These are phyloP conservation scores for Trichothecium sympodiale DNA, from an alignment of 2,329 filamentous ascomycete species.

Conservation along the genomic window DNA sequence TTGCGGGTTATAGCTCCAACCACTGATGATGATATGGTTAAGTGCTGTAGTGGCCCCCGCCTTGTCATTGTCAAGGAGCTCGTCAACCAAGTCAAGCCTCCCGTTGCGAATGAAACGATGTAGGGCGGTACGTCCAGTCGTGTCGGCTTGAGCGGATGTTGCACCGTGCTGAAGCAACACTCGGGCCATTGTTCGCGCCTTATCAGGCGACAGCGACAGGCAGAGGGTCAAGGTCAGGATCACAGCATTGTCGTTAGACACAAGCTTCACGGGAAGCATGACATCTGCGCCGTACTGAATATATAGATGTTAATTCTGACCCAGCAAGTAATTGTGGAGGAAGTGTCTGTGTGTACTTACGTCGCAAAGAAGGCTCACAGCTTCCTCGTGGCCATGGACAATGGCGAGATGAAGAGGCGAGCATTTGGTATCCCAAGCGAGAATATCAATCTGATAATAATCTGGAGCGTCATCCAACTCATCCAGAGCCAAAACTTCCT, in stretches of 20 bases:
- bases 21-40: constrained; percentile 46
- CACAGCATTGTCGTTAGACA: constrained; percentile 41
- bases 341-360: constrained; percentile 19
- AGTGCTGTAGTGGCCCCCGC: constrained; percentile 51
- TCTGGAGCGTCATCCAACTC: constrained; percentile 58
- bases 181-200: constrained; percentile 53
- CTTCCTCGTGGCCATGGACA: constrained; percentile 55
- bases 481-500: constrained; percentile 31
- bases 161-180: constrained; percentile 60
- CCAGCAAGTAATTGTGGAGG: background rate
- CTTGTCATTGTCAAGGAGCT: constrained; percentile 44
- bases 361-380: constrained; percentile 58
- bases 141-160: constrained; percentile 61
- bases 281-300: constrained; percentile 64
- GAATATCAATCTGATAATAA: constrained; percentile 64
- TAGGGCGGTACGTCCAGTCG: constrained; percentile 52
- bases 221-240: constrained; percentile 63
- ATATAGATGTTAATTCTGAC: background rate
- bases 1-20: constrained; percentile 18
- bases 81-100: constrained; percentile 34
- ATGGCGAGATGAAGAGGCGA: constrained; percentile 74
- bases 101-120: constrained; percentile 49
- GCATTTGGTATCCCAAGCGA: constrained; percentile 69
- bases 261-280: constrained; percentile 61
- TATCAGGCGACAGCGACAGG: constrained; percentile 48